phyloP scores from a whole-genome alignment of 768 basidiomycete genomes.

The Tricholoma sp. region DNA sequence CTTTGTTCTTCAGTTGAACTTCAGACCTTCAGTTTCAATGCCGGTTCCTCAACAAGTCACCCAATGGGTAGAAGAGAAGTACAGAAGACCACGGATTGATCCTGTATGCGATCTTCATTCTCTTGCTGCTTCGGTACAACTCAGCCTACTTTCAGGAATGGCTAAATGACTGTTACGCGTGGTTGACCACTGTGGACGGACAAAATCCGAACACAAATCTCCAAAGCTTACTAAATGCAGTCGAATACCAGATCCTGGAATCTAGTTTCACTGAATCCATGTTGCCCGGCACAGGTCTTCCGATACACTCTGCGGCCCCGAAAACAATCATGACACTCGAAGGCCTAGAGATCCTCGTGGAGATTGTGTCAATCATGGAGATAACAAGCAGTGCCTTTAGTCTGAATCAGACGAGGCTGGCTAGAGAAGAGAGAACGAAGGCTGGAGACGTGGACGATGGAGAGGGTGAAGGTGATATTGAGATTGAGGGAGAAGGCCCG shows the following conservation, averaged over 20 bases:
- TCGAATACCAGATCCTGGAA: slow-evolving; percentile 64
- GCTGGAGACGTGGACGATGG: slow-evolving; percentile 39
- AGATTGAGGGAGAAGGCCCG: slow-evolving; percentile 64
- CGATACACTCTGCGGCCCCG: slow-evolving; percentile 32
- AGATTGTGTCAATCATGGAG: slow-evolving; percentile 76
- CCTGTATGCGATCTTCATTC: slow-evolving; percentile 34
- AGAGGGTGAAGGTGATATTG: slow-evolving; percentile 50
- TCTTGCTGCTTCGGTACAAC: background rate
- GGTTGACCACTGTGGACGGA: slow-evolving; percentile 46
- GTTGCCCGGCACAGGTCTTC: slow-evolving; percentile 64
- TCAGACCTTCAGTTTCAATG: slow-evolving; percentile 16
- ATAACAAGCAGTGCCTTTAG: slow-evolving; percentile 81
- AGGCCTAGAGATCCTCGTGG: slow-evolving; percentile 59
- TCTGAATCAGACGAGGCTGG: slow-evolving; percentile 64
- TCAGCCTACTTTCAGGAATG: slow-evolving; percentile 50
- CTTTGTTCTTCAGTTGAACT: no score
- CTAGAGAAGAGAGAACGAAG: slow-evolving; percentile 58
- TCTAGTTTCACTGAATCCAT: slow-evolving; percentile 74
- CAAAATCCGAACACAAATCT: slow-evolving; percentile 45
- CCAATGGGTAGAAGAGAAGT: slow-evolving; percentile 50
- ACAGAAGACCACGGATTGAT: slow-evolving; percentile 61
- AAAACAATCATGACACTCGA: slow-evolving; percentile 29
- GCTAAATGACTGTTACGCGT: slow-evolving; percentile 68
- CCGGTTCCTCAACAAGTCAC: slow-evolving; percentile 30
- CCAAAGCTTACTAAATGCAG: slow-evolving; percentile 44